Evolutionary conservation across 2,329 filamentous ascomycete genomes (phyloP).

Genomic region (Trichoderma polysporum): DNA sequence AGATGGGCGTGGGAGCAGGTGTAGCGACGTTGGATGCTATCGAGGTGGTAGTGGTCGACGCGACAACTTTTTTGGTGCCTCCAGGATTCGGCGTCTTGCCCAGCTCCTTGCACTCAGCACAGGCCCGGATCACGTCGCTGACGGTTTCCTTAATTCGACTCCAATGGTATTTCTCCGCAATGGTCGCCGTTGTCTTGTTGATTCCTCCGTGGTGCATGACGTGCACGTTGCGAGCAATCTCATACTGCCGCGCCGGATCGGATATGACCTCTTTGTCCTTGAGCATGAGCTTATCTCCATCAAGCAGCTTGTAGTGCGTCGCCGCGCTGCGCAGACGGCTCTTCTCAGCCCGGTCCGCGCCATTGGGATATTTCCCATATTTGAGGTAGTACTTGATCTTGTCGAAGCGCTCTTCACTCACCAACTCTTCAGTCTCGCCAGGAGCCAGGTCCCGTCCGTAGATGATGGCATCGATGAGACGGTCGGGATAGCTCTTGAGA

Average conservation of each 20-base stretch:
- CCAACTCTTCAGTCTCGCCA: slow-evolving; percentile 72
- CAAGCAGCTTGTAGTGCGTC: slow-evolving; percentile 86
- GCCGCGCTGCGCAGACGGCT: slow-evolving; percentile 88
- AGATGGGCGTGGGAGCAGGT: slow-evolving; percentile 8
- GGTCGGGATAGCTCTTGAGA: slow-evolving; percentile 66
- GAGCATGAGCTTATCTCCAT: slow-evolving; percentile 83
- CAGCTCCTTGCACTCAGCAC: slow-evolving; percentile 81
- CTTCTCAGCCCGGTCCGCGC: slow-evolving; percentile 93
- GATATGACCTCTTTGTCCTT: slow-evolving; percentile 97
- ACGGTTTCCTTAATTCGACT: slow-evolving; percentile 97
- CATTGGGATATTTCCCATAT: slow-evolving; percentile 87
- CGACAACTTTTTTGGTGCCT: slow-evolving; percentile 26
- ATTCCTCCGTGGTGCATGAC: slow-evolving; percentile 80
- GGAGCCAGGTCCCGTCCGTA: slow-evolving; percentile 65
- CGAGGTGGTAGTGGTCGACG: slow-evolving; percentile 2
- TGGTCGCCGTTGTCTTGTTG: slow-evolving; percentile 95
- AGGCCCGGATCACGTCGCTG: slow-evolving; percentile 89
- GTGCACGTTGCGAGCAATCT: slow-evolving; percentile 79
- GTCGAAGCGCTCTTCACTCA: slow-evolving; percentile 95
- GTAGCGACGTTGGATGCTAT: neutral
- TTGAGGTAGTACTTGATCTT: slow-evolving; percentile 98
- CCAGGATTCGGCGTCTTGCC: slow-evolving; percentile 53
- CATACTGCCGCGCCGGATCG: slow-evolving; percentile 85
- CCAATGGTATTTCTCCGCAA: slow-evolving; percentile 95
- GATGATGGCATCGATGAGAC: slow-evolving; percentile 73